phyloP scores from a whole-genome alignment of 2,329 filamentous ascomycete species.

The Aspergillus pseudoviridinutans region DNA sequence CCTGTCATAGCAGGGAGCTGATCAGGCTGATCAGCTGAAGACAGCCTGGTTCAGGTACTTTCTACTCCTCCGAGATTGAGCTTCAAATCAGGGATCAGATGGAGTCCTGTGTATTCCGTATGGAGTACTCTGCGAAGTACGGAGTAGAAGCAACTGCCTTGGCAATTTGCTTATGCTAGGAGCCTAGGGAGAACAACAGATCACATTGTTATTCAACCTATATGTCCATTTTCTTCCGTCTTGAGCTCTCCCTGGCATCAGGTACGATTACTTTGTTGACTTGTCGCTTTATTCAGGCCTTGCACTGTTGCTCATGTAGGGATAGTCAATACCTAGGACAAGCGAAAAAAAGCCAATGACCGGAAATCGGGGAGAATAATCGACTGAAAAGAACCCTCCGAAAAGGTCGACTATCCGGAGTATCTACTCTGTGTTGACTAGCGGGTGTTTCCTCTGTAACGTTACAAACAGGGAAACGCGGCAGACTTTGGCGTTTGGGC shows the following conservation, averaged over 20 bases:
- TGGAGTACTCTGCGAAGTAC: neutral
- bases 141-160: neutral
- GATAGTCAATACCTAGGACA: neutral
- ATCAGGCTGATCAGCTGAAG: neutral
- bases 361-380: neutral
- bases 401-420: neutral
- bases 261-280: neutral
- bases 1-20: neutral
- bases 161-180: neutral
- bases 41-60: neutral
- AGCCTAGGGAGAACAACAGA: neutral
- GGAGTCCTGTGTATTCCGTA: too few species aligned
- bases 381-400: neutral
- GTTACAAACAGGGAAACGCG: neutral
- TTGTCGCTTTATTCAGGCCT: neutral
- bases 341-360: neutral
- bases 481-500: slow-evolving; percentile 10
- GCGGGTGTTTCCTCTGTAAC: neutral
- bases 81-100: too few species aligned
- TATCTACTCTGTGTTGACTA: neutral
- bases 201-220: neutral
- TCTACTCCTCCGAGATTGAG: neutral
- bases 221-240: neutral
- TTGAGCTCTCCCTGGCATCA: neutral
- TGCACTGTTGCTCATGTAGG: neutral